A percentile compares a stretch with the other conserved stretches of the same genome.
Evolutionary conservation across 768 basidiomycete genomes (phyloP).

Genomic region (Tremella yokohamensis): DNA sequence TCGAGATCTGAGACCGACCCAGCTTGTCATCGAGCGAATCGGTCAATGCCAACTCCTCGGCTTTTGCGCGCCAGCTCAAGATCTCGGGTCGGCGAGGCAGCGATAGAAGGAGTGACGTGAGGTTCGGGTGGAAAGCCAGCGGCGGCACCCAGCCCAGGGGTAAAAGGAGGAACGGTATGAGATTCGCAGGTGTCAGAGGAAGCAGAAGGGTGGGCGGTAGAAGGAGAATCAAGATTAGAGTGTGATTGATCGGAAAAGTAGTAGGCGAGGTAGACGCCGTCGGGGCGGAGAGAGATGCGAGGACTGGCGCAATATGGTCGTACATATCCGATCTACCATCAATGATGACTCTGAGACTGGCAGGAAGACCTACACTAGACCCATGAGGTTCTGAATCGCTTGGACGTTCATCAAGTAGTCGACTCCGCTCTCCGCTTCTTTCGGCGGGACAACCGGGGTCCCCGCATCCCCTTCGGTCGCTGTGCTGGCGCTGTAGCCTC

Average conservation of each 20-base stretch:
- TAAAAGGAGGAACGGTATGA: constrained; percentile 45
- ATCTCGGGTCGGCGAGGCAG: constrained; percentile 21
- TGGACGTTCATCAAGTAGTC: constrained; percentile 86
- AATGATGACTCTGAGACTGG: neutral
- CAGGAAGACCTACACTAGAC: constrained; percentile 60
- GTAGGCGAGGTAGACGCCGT: constrained; percentile 20
- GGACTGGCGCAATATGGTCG: constrained; percentile 26
- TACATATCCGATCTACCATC: constrained; percentile 36
- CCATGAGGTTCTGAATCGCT: constrained; percentile 89
- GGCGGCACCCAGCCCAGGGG: constrained; percentile 41
- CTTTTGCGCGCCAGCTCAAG: constrained; percentile 12
- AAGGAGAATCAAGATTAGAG: constrained; percentile 40
- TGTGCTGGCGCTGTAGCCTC: constrained; percentile 10
- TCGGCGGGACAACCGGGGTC: constrained; percentile 38
- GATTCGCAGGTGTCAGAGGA: constrained; percentile 34
- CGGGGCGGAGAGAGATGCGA: constrained; percentile 18
- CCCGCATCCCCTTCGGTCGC: constrained; percentile 31
- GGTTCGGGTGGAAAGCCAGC: constrained; percentile 46
- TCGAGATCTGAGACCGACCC: constrained; percentile 26
- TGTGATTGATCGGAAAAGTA: constrained; percentile 41
- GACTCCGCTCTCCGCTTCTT: constrained; percentile 61
- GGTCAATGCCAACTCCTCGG: constrained; percentile 33
- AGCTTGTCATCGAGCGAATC: constrained; percentile 42
- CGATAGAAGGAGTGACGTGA: constrained; percentile 20
- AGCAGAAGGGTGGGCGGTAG: constrained; percentile 43